A percentile compares a stretch with the other conserved stretches of the same genome.
Evolutionary conservation across 352 stramenopile genomes (phyloP).

Genomic region (Phytophthora idaei): DNA sequence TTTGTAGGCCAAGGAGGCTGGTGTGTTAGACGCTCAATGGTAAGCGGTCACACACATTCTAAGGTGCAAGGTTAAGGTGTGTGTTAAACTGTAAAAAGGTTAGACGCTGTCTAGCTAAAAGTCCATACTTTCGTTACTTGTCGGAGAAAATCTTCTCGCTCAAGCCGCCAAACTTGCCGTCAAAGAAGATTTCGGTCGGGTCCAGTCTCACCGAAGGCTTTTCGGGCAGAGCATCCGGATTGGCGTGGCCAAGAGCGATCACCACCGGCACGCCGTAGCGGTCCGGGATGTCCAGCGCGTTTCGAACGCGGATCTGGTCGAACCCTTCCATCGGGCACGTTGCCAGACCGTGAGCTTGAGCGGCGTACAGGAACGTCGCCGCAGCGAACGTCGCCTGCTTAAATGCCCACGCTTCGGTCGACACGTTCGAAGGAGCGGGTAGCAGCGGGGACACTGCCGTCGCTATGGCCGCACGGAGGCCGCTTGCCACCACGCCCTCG

Average conservation of each 20-base stretch:
- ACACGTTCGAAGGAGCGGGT: constrained; percentile 62
- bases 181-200: constrained; percentile 81
- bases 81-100: constrained; percentile 1
- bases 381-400: constrained; percentile 84
- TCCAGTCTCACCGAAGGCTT: constrained; percentile 54
- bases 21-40: not conserved
- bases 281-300: constrained; percentile 77
- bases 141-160: constrained; percentile 60
- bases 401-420: constrained; percentile 78
- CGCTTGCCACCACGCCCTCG: constrained; percentile 62
- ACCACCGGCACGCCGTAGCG: constrained; percentile 80
- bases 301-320: constrained; percentile 65
- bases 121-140: constrained; percentile 21
- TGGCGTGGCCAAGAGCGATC: constrained; percentile 70
- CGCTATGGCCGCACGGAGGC: constrained; percentile 61
- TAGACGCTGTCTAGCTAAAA: constrained; percentile 2
- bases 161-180: constrained; percentile 81
- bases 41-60: constrained; percentile 25
- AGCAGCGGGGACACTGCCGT: constrained; percentile 69
- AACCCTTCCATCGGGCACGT: constrained; percentile 87
- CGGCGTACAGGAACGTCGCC: constrained; percentile 71
- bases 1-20: not conserved
- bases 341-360: constrained; percentile 66
- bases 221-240: constrained; percentile 20
- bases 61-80: not conserved